phyloP scores from a whole-genome alignment of 2,329 filamentous ascomycete genomes.

The Beauveria pseudobassiana region DNA sequence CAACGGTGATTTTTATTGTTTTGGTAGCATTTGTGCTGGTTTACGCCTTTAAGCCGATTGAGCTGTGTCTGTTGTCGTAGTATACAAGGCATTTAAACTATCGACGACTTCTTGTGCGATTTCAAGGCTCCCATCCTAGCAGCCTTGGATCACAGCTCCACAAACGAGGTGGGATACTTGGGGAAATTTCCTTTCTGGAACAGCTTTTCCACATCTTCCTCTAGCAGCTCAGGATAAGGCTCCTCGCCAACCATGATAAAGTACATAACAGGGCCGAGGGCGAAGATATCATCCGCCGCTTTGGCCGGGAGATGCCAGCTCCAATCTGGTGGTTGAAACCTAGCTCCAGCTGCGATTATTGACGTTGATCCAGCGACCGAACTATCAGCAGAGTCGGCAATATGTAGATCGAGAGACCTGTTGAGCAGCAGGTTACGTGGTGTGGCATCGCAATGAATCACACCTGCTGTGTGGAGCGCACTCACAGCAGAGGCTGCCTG shows the following conservation, averaged over 20 bases:
- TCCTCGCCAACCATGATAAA: conserved; percentile 24
- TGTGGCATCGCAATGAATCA: conserved; percentile 33
- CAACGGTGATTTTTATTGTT: neutral
- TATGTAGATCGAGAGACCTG: conserved; percentile 25
- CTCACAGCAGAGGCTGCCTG: conserved; percentile 26
- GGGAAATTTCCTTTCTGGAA: conserved; percentile 22
- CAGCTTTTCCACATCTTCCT: conserved; percentile 21
- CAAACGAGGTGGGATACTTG: conserved; percentile 19
- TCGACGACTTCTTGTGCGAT: neutral
- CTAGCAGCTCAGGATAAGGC: conserved; percentile 22
- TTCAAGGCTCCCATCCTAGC: conserved; percentile 18
- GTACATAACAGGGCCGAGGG: conserved; percentile 27
- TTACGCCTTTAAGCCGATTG: too few relatives aligned
- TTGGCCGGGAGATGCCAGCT: conserved; percentile 19
- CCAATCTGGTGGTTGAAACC: conserved; percentile 19
- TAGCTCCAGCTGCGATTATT: conserved; percentile 16
- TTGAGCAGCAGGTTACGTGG: conserved; percentile 32
- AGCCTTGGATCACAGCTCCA: conserved; percentile 22
- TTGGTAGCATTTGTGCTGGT: neutral
- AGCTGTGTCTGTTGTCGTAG: neutral
- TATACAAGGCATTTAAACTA: neutral
- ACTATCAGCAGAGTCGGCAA: conserved; percentile 30
- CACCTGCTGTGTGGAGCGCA: conserved; percentile 26
- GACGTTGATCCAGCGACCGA: conserved; percentile 20
- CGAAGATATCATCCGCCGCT: conserved; percentile 24